phyloP scores from a whole-genome alignment of 257 asterid genomes.

The Craterostigma plantagineum region DNA sequence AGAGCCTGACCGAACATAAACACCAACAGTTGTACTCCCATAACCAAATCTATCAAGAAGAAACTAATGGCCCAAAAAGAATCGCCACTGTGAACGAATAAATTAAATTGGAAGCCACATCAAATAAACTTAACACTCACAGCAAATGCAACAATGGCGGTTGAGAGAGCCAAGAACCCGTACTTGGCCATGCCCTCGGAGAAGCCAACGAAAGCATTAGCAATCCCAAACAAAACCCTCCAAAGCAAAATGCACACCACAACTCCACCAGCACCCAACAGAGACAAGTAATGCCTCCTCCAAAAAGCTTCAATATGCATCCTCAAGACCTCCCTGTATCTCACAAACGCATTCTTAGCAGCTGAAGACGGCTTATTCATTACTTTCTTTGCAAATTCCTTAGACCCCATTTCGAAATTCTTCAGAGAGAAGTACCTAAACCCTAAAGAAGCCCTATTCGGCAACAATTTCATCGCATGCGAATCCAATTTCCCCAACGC shows the following conservation, averaged over 20 bases:
- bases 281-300: conserved; percentile 55
- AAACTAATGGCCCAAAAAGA: conserved; percentile 1
- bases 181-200: conserved; percentile 97
- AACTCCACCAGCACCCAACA: conserved; percentile 66
- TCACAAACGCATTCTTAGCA: conserved; percentile 19
- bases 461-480: conserved; percentile 11
- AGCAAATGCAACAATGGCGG: conserved; percentile 71
- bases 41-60: background rate
- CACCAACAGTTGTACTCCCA: too few species aligned
- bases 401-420: conserved; percentile 24
- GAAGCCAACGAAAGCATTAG: conserved; percentile 51
- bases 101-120: conserved; percentile 2
- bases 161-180: conserved; percentile 86
- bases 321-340: conserved; percentile 56
- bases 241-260: conserved; percentile 69
- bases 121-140: conserved; percentile 32
- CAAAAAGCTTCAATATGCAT: conserved; percentile 82
- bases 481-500: conserved; percentile 17
- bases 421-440: conserved; percentile 34
- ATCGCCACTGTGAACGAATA: conserved; percentile 6
- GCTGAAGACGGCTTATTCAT: conserved; percentile 27
- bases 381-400: conserved; percentile 17
- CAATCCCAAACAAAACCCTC: conserved; percentile 80
- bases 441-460: conserved; percentile 19
- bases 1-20: too few species aligned